These are phyloP conservation scores for Backusella parvicylindrica DNA, from an alignment of 192 early-diverging fungal species.

Conservation along the genomic window DNA sequence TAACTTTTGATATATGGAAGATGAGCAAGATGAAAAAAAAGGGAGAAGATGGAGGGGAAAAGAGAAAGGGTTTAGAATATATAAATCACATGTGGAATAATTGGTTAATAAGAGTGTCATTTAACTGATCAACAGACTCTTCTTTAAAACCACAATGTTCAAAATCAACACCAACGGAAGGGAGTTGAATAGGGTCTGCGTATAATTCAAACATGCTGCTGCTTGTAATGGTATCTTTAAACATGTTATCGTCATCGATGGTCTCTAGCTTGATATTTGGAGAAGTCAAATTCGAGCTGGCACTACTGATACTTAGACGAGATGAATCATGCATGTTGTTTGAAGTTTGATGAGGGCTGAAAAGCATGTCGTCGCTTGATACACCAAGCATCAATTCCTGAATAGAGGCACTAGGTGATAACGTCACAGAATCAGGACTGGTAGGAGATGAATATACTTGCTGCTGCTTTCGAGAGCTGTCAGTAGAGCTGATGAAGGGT, in stretches of 20 bases:
- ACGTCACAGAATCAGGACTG: not conserved
- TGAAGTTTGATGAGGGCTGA: not conserved
- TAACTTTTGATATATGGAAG: not conserved
- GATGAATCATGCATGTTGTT: not conserved
- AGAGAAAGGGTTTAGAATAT: not conserved
- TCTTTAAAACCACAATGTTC: conserved; percentile 14
- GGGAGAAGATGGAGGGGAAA: not conserved
- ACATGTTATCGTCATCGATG: not conserved
- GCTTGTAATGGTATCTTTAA: not conserved
- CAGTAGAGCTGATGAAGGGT: not conserved
- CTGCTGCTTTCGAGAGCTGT: not conserved
- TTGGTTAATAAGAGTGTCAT: conserved; percentile 7
- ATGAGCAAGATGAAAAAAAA: not conserved
- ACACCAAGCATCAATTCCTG: not conserved
- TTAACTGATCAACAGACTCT: not conserved
- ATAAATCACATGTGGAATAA: conserved; percentile 10
- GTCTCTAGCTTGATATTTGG: not conserved
- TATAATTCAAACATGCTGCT: conserved; percentile 7
- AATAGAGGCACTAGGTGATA: not conserved
- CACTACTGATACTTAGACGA: not conserved
- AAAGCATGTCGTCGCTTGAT: not conserved
- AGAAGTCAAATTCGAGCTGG: not conserved
- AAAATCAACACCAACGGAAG: conserved; percentile 9
- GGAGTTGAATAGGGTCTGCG: not conserved
- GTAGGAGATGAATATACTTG: not conserved